Evolutionary conservation across 2,329 filamentous ascomycete species (phyloP), one percentile per base, ranked within the genome.

Genomic region (Fusarium chuoi): DNA sequence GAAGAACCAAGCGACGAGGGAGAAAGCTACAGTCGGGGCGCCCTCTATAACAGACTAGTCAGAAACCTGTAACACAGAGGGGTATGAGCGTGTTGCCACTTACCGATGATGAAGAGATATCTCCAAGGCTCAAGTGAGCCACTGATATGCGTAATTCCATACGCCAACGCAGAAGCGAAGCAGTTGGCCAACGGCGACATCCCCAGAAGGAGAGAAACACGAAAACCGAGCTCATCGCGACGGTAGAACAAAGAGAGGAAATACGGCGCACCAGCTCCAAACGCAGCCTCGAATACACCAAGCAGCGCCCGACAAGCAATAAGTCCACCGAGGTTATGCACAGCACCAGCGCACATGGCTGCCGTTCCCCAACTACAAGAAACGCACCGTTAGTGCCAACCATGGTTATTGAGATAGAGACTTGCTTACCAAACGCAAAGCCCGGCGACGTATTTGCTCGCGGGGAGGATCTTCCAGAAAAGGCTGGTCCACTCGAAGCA

Each of bases 391-490:
- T 3, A 51, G 20, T 38, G 3, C 18, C 15, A 12, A 38, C 0
- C 13, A 7, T 26, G 4, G 49, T 3, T 0, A 10, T 12, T 4
- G 3, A 1, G 6, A 39, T 9, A 52, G 18, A 52, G n/a, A 3
- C n/a, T 17, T 10, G 22, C 62, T 48, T 49, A 75, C 71, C 49
- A 45, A 12, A 75, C 10, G 7, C 71, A 74, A 2, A 75, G 71
- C 9, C 15, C 15, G 1, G 71, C 57, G 18, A 75, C 69, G n/a
- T 74, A 74, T 5, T 58, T 72, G n/a, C 56, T 54, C 1, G 73
- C 73, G 1, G 73, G 68, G 3, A 75, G 42, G 1, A 74, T 56
- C 49, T 75, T 75, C 71, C 68, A 75, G 7, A 75, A 58, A 4
- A 75, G 44, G 0, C 36, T 75, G 0, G 73, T 74, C 63, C 69